Evolutionary conservation across 306 rosid species (phyloP).

Genomic region (Prunus dulcis): DNA sequence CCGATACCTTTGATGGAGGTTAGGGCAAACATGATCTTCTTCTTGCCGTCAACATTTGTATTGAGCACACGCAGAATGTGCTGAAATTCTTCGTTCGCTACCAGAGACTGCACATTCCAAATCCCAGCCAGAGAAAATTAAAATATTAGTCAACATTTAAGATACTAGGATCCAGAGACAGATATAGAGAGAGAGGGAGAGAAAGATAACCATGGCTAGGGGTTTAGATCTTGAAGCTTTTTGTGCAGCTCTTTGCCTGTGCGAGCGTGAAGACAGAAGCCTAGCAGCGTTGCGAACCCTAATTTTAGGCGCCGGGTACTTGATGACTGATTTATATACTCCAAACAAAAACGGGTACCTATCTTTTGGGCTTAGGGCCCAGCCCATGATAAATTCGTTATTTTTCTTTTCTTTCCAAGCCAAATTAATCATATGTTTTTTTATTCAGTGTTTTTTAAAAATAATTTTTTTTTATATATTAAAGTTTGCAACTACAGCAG

Average conservation of each 20-base stretch:
- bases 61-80: conserved; percentile 37
- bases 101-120: conserved; percentile 14
- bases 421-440: neutral
- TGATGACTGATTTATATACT: neutral
- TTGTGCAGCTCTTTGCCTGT: neutral
- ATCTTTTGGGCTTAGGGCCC: neutral
- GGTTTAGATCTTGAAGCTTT: conserved; percentile 16
- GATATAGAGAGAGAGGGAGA: neutral
- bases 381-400: neutral
- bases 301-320: neutral
- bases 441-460: too few species aligned
- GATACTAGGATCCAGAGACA: neutral
- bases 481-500: too few species aligned
- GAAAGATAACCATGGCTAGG: conserved; percentile 22
- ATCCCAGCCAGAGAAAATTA: neutral
- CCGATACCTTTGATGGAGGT: conserved; percentile 40
- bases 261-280: neutral
- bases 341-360: too few species aligned
- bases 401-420: neutral
- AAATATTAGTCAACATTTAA: neutral
- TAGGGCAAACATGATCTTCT: conserved; percentile 34
- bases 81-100: conserved; percentile 34
- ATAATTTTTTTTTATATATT: too few species aligned
- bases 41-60: conserved; percentile 38
- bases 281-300: conserved; percentile 3